phyloP scores from a whole-genome alignment of 1,139 yeast species.

The Candida albicans region DNA sequence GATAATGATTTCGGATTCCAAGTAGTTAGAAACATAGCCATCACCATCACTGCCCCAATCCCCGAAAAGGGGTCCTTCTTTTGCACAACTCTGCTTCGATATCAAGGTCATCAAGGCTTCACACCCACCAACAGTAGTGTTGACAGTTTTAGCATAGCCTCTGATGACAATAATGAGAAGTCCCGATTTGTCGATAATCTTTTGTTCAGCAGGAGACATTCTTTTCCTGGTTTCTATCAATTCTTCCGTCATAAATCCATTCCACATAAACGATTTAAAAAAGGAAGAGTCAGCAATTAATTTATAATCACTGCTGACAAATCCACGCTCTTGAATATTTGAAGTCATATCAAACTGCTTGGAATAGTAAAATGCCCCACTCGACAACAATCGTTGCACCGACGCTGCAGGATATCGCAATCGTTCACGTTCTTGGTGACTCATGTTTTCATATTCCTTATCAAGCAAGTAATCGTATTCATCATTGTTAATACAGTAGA shows the following conservation, averaged over 20 bases:
- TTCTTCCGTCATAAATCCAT: constrained; percentile 56
- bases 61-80: constrained; percentile 62
- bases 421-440: constrained; percentile 17
- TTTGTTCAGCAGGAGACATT: constrained; percentile 49
- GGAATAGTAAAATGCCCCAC: constrained; percentile 68
- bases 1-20: constrained; percentile 65
- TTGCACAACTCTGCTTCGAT: constrained; percentile 64
- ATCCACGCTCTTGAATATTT: constrained; percentile 56
- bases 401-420: constrained; percentile 59
- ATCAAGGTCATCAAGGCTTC: constrained; percentile 59
- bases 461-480: constrained; percentile 45
- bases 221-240: constrained; percentile 59
- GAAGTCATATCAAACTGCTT: constrained; percentile 65
- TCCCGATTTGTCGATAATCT: constrained; percentile 53
- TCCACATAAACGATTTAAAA: constrained; percentile 66
- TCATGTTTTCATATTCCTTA: constrained; percentile 21
- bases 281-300: constrained; percentile 47
- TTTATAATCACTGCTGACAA: constrained; percentile 24
- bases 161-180: constrained; percentile 60
- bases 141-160: constrained; percentile 66
- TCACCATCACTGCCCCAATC: constrained; percentile 72
- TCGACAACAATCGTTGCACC: constrained; percentile 53
- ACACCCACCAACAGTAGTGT: constrained; percentile 35
- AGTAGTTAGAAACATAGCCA: constrained; percentile 65
- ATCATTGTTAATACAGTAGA: constrained; percentile 60